phyloP scores from a whole-genome alignment of 768 basidiomycete genomes.

The Calocybe indica region DNA sequence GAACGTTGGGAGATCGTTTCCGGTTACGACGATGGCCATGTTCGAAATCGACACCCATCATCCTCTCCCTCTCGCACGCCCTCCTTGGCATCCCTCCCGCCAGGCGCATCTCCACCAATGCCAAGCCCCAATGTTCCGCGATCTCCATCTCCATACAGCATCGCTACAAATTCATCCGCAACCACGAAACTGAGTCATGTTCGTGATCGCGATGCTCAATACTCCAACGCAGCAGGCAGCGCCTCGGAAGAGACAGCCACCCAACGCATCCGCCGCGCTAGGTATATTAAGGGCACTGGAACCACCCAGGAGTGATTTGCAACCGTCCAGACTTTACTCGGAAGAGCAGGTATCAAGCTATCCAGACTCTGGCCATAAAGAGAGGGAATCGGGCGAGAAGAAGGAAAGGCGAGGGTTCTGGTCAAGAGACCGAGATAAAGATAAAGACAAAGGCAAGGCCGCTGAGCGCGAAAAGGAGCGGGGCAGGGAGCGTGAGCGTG shows the following conservation, averaged over 20 bases:
- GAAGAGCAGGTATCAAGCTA: conserved; percentile 22
- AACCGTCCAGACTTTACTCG: conserved; percentile 21
- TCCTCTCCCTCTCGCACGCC: conserved; percentile 42
- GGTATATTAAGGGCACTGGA: conserved; percentile 61
- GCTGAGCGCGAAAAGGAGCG: conserved; percentile 30
- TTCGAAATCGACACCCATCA: conserved; percentile 19
- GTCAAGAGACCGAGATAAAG: conserved; percentile 33
- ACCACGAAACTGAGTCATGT: conserved; percentile 5
- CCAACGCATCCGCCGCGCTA: conserved; percentile 32
- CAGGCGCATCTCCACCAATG: conserved; percentile 34
- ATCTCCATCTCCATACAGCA: conserved; percentile 42
- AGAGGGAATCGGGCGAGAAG: conserved; percentile 28
- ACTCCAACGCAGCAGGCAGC: conserved; percentile 11
- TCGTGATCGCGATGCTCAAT: conserved; percentile 16
- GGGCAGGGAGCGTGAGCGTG: conserved; percentile 24
- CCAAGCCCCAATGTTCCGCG: conserved; percentile 31
- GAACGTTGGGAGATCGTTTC: conserved; percentile 43
- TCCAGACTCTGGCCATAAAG: conserved; percentile 26
- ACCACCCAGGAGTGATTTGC: conserved; percentile 29
- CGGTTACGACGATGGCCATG: conserved; percentile 18
- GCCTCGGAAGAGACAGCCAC: conserved; percentile 15
- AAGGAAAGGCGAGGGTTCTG: conserved; percentile 54
- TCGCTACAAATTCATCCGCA: conserved; percentile 13
- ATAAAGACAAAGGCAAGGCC: conserved; percentile 28
- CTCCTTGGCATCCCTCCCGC: conserved; percentile 43